Evolutionary conservation across 805 yeast species (phyloP), one percentile per base, ranked within the genome.

Genomic region (Yamadazyma philogaea): DNA sequence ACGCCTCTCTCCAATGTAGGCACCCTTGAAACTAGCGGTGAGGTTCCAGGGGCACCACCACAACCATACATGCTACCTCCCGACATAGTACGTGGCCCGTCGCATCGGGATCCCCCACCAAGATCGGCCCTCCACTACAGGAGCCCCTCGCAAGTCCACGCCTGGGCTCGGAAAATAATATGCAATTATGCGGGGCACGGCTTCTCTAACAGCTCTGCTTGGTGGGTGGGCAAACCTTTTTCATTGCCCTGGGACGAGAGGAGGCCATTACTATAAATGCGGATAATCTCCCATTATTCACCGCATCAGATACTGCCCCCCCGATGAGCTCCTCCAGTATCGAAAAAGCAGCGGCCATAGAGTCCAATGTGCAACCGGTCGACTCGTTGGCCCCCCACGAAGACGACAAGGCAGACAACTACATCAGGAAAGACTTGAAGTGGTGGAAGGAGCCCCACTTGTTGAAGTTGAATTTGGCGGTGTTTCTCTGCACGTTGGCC

Each of bases 401-500:
- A 5, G 45, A 38, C 2, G 51, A 44, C 16, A 40, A 44, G n/a
- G 49, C 50, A 16, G 51, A 53, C 11, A 39, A 54, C 24, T 55
- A 46, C 34, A 42, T 51, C 30, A 41, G 43, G 30, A 39, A 39
- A 7, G 59, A 52, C 17, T 51, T 56, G 19, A 57, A 57, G 10
- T 66, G 67, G 68, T 64, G 51, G 46, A 53, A 49, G 24, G 66
- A 66, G 12, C 61, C 63, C 7, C 73, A 74, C 50, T 55, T 77
- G 40, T 36, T 63, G 3, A 45, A 47, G 22, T 61, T 78, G 46
- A 66, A 70, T 46, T 47, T 59, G 28, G 52, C 65, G 5, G 55
- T 77, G 22, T 56, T 72, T 31, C 57, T 73, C 21, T 61, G 69
- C 43, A 66, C 77, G 18, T 56, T 75, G 32, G 63, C 77, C 19